Percentiles rank a stretch among this genome's conserved stretches.
Conservation (phyloP, 2,329 filamentous ascomycete species). For the Dactylellina parvicollis region DNA sequence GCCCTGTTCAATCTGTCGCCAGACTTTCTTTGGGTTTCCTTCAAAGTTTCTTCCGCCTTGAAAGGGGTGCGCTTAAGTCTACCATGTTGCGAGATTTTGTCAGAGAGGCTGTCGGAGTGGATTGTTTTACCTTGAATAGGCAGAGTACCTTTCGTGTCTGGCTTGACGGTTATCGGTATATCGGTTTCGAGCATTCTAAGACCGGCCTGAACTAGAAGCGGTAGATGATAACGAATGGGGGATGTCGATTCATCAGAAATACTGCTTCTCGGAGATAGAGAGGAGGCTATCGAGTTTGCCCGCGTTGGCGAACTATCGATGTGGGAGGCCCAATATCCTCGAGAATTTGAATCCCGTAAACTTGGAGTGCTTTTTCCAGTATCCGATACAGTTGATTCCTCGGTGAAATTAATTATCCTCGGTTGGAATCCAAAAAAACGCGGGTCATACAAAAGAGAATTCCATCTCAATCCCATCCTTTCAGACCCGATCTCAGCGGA, state of each 20-base stretch:
- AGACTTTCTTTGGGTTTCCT: too few relatives aligned
- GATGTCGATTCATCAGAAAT: background rate
- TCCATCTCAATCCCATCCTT: background rate
- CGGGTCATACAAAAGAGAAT: conserved; percentile 11
- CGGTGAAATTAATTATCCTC: conserved; percentile 30
- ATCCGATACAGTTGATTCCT: background rate
- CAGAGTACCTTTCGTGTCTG: too few relatives aligned
- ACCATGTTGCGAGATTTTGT: too few relatives aligned
- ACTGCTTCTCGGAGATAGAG: conserved; percentile 2
- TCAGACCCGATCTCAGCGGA: background rate
- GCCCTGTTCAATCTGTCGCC: background rate
- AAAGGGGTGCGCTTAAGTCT: too few relatives aligned
- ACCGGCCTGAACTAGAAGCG: background rate
- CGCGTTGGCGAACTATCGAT: conserved; percentile 20
- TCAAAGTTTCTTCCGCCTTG: too few relatives aligned
- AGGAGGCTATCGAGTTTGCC: conserved; percentile 34
- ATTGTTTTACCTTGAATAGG: too few relatives aligned
- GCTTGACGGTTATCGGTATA: too few relatives aligned
- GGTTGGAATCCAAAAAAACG: conserved; percentile 23
- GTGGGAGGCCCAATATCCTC: background rate
- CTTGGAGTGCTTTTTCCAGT: background rate
- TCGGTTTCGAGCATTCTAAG: background rate
- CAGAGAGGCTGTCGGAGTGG: too few relatives aligned
- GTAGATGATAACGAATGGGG: background rate
- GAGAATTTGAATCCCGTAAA: background rate